Percentiles rank a stretch among this genome's conserved stretches.
phyloP scores from a whole-genome alignment of 2,329 filamentous ascomycete genomes.

The Colletotrichum liriopes region DNA sequence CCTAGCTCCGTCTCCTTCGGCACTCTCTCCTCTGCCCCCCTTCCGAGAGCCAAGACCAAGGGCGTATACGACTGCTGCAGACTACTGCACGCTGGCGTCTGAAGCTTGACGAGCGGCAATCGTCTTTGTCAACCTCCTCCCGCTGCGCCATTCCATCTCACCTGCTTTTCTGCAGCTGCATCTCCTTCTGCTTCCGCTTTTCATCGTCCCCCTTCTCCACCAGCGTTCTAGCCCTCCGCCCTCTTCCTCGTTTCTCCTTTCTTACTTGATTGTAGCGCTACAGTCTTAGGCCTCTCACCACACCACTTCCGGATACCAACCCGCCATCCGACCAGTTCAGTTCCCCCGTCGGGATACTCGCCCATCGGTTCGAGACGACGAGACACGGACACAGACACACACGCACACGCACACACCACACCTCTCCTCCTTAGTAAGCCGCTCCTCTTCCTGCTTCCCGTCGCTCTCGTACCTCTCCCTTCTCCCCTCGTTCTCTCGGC shows the following conservation, averaged over 20 bases:
- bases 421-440: conserved; percentile 33
- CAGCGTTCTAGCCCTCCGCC: not conserved
- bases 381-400: conserved; percentile 8
- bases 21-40: not conserved
- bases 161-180: conserved; percentile 11
- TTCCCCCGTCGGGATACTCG: not conserved
- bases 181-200: not conserved
- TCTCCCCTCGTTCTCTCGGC: conserved; percentile 2
- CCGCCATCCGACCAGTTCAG: conserved; percentile 27
- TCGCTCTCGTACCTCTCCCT: conserved; percentile 20
- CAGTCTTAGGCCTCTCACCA: conserved; percentile 20
- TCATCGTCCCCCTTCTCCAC: not conserved
- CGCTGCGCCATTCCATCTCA: conserved; percentile 16
- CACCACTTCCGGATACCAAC: conserved; percentile 32
- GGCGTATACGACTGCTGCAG: conserved; percentile 16
- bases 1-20: not conserved
- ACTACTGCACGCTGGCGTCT: conserved; percentile 16
- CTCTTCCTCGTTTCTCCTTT: not conserved
- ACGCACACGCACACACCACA: not conserved
- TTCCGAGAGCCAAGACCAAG: conserved; percentile 4
- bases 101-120: conserved; percentile 21
- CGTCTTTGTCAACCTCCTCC: conserved; percentile 3
- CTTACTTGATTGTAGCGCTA: conserved; percentile 4
- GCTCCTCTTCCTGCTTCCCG: conserved; percentile 12
- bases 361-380: not conserved